Base-by-base conservation (phyloP, 2,329 filamentous ascomycete genomes). In the Pseudogymnoascus sp. region DNA sequence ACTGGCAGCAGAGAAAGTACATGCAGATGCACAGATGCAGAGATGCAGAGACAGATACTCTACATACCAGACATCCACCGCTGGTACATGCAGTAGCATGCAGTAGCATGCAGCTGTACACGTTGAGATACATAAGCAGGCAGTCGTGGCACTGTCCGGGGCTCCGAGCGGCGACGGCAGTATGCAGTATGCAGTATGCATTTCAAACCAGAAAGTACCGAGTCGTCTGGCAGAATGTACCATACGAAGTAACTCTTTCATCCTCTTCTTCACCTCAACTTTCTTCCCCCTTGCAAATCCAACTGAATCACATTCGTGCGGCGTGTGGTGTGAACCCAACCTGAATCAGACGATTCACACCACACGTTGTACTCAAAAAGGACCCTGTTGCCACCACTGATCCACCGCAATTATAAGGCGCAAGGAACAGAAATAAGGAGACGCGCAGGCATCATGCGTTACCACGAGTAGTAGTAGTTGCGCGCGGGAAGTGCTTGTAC, bases 341-440 rank as follows among this genome's bases (percentile, higher is more conserved):
- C 42, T 47, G 21, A 25, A 44, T 44, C 40, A 44, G 40, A 44
- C 18, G n/a, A 40, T n/a, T n/a, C n/a, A n/a, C n/a, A n/a, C n/a
- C n/a, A 12, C 42, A 47, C 21, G 42, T 47, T 47, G 42, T 47
- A 47, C 38, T 25, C 23, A 25, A 44, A 44, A 44, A 25, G 42
- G 42, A 47, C 42, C 42, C 42, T 47, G 42, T 47, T 47, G 5
- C 42, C 42, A 5, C 42, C 42, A 47, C 42, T 23, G 42, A 47
- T 47, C 42, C 42, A 47, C 42, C 21, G 42, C 42, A 47, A 47
- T 47, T 14, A 25, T n/a, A 47, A 47, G 11, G 42, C 21, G 21
- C 42, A 47, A 47, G 42, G 42, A 47, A 47, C 42, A 47, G 42
- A 47, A 47, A 47, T 47, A 47, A 47, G 18, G 42, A 47, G 42